A percentile compares a stretch with the other conserved stretches of the same genome.
Evolutionary conservation across 495 filamentous ascomycete genomes (phyloP).

Genomic region (Tuber borchii): DNA sequence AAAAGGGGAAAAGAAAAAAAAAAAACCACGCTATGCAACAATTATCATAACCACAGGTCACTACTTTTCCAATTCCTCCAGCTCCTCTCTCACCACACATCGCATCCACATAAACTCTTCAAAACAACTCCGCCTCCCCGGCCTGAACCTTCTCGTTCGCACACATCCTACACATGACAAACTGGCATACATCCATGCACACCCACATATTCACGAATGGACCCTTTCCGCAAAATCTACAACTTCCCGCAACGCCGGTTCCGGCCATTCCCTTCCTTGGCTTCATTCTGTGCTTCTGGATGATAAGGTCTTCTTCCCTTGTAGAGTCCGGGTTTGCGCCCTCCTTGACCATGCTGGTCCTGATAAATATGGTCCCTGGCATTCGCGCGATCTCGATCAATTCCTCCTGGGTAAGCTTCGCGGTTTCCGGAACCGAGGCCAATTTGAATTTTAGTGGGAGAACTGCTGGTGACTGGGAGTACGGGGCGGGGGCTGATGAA

Average conservation of each 20-base stretch:
- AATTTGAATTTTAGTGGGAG: constrained; percentile 5
- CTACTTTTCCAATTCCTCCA: constrained; percentile 11
- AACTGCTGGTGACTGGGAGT: constrained; percentile 18
- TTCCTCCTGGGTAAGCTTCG: constrained; percentile 33
- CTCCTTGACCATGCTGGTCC: constrained; percentile 26
- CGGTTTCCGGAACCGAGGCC: constrained; percentile 24
- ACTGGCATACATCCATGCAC: constrained; percentile 37
- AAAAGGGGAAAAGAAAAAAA: constrained; percentile 6
- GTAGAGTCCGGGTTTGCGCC: constrained; percentile 7
- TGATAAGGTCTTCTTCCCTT: constrained; percentile 16
- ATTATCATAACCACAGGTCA: constrained; percentile 34
- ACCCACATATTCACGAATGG: constrained; percentile 42
- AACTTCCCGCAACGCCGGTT: constrained; percentile 32
- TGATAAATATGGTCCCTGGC: constrained; percentile 40
- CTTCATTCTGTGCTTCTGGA: constrained; percentile 37
- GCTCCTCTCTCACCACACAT: constrained; percentile 12
- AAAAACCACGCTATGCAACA: constrained; percentile 37
- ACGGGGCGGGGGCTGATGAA: constrained; percentile 5
- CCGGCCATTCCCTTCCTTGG: constrained; percentile 39
- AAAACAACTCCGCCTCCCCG: constrained; percentile 38
- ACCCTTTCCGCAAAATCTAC: constrained; percentile 39
- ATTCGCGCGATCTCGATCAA: constrained; percentile 26
- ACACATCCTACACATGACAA: constrained; percentile 40
- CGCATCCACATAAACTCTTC: constrained; percentile 6
- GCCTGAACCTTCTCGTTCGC: constrained; percentile 41